Percentiles rank a stretch among this genome's conserved stretches.
Conservation (phyloP, 2,329 filamentous ascomycete species). For the Paraphoma sp. region DNA sequence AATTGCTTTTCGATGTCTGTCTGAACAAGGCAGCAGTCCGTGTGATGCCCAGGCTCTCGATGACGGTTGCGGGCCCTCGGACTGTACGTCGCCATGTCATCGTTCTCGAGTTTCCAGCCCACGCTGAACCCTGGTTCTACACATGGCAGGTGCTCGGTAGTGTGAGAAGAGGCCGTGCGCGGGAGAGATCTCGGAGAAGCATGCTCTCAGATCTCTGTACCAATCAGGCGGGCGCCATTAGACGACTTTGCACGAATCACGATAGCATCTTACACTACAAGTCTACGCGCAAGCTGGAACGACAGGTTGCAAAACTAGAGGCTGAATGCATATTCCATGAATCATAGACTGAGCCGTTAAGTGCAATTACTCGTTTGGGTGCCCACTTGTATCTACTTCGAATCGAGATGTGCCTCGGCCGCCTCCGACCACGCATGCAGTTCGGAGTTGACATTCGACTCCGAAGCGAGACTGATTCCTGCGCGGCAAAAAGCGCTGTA, state of each 20-base stretch:
- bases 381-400: not conserved
- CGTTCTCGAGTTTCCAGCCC: not conserved
- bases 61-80: constrained; percentile 9
- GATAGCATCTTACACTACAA: not conserved
- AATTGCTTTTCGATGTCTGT: not conserved
- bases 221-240: constrained; percentile 12
- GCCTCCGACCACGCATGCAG: not conserved
- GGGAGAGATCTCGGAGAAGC: constrained; percentile 12
- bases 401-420: not conserved
- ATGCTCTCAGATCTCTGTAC: constrained; percentile 10
- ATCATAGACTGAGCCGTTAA: not conserved
- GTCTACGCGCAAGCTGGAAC: not conserved
- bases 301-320: not conserved
- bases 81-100: constrained; percentile 4
- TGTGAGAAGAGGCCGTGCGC: constrained; percentile 3
- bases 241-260: constrained; percentile 13
- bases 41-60: not conserved
- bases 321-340: not conserved
- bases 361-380: not conserved
- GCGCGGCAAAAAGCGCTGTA: not conserved
- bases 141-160: not conserved
- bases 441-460: not conserved
- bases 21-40: not conserved
- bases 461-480: not conserved
- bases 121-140: not conserved